These are phyloP conservation scores for Cymbopogon flexuosus DNA, from an alignment of 202 grass and related monocot genomes.

Conservation along the genomic window DNA sequence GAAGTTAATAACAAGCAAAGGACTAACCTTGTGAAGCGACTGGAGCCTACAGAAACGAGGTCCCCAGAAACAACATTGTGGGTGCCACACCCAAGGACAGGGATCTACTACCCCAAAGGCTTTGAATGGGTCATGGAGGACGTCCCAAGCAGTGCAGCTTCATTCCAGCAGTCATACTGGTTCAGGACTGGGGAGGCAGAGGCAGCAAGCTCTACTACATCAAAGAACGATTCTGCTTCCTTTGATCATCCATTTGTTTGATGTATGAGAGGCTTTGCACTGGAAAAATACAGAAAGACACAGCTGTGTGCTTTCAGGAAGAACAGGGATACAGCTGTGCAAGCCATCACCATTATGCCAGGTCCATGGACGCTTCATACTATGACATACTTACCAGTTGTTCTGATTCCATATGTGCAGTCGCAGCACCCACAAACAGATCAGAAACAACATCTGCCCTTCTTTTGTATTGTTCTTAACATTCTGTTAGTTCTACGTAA, in stretches of 20 bases:
- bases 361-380: conserved; percentile 26
- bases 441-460: conserved; percentile 15
- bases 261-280: conserved; percentile 26
- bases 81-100: conserved; percentile 86
- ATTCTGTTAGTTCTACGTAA: neutral
- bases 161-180: conserved; percentile 57
- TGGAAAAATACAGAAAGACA: conserved; percentile 6
- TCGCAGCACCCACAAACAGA: neutral
- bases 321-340: neutral
- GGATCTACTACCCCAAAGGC: conserved; percentile 88
- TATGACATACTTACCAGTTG: conserved; percentile 18
- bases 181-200: conserved; percentile 57
- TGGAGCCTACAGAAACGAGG: conserved; percentile 22
- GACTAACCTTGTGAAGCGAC: conserved; percentile 21
- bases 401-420: conserved; percentile 24
- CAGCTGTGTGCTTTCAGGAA: neutral
- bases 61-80: conserved; percentile 55
- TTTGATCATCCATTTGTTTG: conserved; percentile 49
- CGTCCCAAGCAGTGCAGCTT: conserved; percentile 64
- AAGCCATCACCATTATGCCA: conserved; percentile 17
- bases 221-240: conserved; percentile 13
- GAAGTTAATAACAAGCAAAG: conserved; percentile 37
- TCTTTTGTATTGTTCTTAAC: neutral
- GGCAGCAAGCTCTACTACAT: conserved; percentile 21
- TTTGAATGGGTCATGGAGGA: conserved; percentile 97